Percentiles rank a stretch among this genome's conserved stretches.
Evolutionary conservation across 2,329 filamentous ascomycete species (phyloP).

Genomic region (Cytospora schulzeri): DNA sequence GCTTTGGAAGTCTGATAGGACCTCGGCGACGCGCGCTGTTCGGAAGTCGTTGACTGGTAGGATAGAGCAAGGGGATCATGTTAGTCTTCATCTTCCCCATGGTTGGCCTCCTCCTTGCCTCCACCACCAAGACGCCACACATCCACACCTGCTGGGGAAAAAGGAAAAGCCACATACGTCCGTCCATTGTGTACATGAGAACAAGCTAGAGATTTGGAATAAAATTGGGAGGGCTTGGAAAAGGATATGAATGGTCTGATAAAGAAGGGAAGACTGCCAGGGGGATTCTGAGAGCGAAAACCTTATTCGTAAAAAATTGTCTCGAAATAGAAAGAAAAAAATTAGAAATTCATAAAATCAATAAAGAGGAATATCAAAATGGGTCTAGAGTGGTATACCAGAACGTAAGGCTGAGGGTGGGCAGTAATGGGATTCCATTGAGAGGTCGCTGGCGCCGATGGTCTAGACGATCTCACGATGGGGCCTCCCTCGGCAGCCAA

Average conservation of each 20-base stretch:
- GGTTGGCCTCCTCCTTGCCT: not conserved
- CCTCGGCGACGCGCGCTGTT: conserved; percentile 60
- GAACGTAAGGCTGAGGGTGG: conserved; percentile 26
- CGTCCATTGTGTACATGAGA: conserved; percentile 25
- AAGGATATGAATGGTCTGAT: conserved; percentile 9
- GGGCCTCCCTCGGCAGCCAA: not conserved
- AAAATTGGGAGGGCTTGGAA: not conserved
- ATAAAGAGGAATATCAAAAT: conserved; percentile 24
- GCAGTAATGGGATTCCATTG: conserved; percentile 24
- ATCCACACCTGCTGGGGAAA: not conserved
- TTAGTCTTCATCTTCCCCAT: not conserved
- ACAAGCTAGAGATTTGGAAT: not conserved
- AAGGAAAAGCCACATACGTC: conserved; percentile 26
- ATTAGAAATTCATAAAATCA: conserved; percentile 21
- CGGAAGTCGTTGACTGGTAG: conserved; percentile 61
- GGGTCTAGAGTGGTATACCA: conserved; percentile 24
- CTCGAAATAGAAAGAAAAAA: conserved; percentile 15
- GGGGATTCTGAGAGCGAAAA: conserved; percentile 14
- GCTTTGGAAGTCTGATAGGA: conserved; percentile 63
- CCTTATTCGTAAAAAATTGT: conserved; percentile 8
- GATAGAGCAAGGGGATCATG: not conserved
- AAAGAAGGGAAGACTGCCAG: conserved; percentile 1
- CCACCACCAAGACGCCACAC: not conserved
- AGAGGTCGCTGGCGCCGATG: conserved; percentile 25
- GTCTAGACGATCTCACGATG: conserved; percentile 21